Base-by-base conservation (phyloP, 2,329 filamentous ascomycete species). In the Ilyonectria destructans region DNA sequence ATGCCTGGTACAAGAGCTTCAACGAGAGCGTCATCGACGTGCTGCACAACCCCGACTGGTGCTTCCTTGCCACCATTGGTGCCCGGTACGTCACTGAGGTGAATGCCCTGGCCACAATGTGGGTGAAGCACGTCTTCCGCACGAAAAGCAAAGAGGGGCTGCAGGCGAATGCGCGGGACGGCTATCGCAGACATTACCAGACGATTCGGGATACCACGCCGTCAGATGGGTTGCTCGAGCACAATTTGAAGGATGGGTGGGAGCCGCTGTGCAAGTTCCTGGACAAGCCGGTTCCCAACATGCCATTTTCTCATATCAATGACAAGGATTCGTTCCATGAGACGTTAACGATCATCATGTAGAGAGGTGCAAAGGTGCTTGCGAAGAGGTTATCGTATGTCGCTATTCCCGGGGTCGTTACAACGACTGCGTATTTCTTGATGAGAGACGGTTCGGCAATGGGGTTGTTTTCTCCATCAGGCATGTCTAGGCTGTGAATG, bases 1-100 rank as follows among this genome's bases (percentile, higher is more conserved):
- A 72, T 6, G 59, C 71, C 2, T 71, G 68, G 68, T 69, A 64
- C 15, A 69, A 51, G 6, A 72, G 70, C 31, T 69, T 63, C 29
- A 19, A 65, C 10, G 68, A 71, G 5, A 67, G 60, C 2, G 26
- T 73, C 9, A 54, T 71, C 5, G 49, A 37, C 37, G 48, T 64
- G 12, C 26, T 62, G 31, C 19, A 59, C 4, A 72, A 59, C 13
- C 67, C 68, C 35, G 2, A 23, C 4, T 57, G 65, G 65, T 15
- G 45, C 4, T 33, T 60, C 26, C 51, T 68, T 0, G 19, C 61
- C 23, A 26, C 33, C 43, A 21, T 71, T 2, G 64, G 57, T 10
- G 43, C 52, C 2, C 8, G 13, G 17, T 26, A 48, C 23, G 33
- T 19, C 1, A 29, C 45, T 1, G 66, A 68, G 37, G 35, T 65